Evolutionary conservation across 306 rosid species (phyloP).

Genomic region (Alnus glutinosa): DNA sequence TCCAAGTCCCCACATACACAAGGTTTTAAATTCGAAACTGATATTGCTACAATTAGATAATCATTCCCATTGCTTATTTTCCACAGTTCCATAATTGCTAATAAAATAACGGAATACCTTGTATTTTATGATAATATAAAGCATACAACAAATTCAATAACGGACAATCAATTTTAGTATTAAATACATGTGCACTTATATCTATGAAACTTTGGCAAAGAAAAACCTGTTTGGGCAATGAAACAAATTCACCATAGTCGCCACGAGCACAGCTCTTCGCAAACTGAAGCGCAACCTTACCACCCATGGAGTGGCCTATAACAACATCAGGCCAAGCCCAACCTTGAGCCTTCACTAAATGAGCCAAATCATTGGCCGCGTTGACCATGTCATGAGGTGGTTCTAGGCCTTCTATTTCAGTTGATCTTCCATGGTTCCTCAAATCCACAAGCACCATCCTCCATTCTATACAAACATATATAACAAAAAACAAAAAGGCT

Average conservation of each 20-base stretch:
- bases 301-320: constrained; percentile 91
- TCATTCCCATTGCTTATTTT: too few relatives aligned
- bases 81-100: too few relatives aligned
- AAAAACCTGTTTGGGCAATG: constrained; percentile 77
- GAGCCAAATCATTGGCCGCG: constrained; percentile 77
- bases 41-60: too few relatives aligned
- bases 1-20: not conserved
- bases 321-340: constrained; percentile 98
- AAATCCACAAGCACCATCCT: constrained; percentile 84
- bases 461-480: constrained; percentile 51
- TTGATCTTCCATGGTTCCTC: constrained; percentile 82
- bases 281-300: constrained; percentile 79
- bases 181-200: not conserved
- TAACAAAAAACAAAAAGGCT: not conserved
- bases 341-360: constrained; percentile 61
- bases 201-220: not conserved
- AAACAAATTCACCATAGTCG: constrained; percentile 61
- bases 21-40: too few relatives aligned
- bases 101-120: not conserved
- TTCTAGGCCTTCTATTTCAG: constrained; percentile 49
- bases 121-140: not conserved
- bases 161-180: not conserved
- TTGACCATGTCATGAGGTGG: constrained; percentile 74
- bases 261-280: constrained; percentile 62
- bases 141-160: not conserved